Evolutionary conservation across 2,329 filamentous ascomycete species (phyloP), one percentile per base, ranked within the genome.

Genomic region (Myriosclerotinia scirpicola): DNA sequence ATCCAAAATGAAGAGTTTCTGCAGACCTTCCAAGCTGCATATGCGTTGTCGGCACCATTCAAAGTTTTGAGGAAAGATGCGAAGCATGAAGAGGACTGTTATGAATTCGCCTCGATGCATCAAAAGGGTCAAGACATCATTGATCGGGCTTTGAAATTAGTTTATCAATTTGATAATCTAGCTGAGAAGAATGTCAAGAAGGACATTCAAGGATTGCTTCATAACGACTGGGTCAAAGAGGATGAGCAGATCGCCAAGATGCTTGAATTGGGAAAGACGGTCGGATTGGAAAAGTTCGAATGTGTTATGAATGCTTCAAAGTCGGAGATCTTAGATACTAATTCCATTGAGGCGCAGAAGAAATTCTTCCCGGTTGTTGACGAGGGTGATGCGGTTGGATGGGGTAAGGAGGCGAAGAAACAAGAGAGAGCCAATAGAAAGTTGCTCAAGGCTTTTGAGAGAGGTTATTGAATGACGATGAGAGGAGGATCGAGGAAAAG

Each of bases 361-460:
- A 52, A 26, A 20, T n/a, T 62, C 7, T 66, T 42, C 7, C 58
- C 56, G 2, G 11, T 4, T 30, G 17, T 53, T 46, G 50, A 52
- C 2, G 48, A 26, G 22, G 40, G 9, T 5, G n/a, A 22, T 14
- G 17, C 3, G 9, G 8, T 63, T 55, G 65, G 65, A 3, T 66
- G 65, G 65, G 65, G 58, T 1, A 63, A 50, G 52, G 58, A 64
- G 56, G 65, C 58, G 6, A 66, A 34, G 58, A 66, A 36, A 50
- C 65, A 66, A 15, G 30, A 30, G 42, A 66, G 44, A 22, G 61
- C 53, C 1, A 36, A 54, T 44, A 65, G 42, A 48, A 67, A 61
- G 30, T 55, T 66, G 44, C 44, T 54, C 8, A 63, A 40, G 22
- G 12, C 52, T 40, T 53, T 53, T 38, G 44, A 36, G 12, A 46